Evolutionary conservation across 345 rosid genomes (phyloP), one percentile per base, ranked within the genome.

Genomic region (Fremontodendron californicum): DNA sequence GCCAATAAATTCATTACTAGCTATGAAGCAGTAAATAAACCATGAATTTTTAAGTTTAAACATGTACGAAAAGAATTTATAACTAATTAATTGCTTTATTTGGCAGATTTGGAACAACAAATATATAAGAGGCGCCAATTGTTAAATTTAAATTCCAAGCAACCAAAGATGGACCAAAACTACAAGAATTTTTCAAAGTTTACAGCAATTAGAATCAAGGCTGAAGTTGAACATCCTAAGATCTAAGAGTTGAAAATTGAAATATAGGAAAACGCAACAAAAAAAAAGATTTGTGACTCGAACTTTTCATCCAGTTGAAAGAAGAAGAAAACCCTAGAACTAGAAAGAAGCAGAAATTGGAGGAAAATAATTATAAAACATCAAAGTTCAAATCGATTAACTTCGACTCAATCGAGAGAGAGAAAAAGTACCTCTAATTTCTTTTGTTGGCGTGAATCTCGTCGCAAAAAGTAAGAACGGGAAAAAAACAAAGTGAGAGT

Each of bases 381-480:
- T 49, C 18, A 18, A 6, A 8, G 55, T 35, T 21, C 49, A 23
- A 57, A 21, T 69, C 9, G 49, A 23, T 10, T 21, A 68, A 21
- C 12, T 43, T n/a, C 54, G 37, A 15, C 9, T 45, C 39, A 54
- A 39, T 37, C 42, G 55, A 49, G 29, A 33, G 8, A 52, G 43
- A 5, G 35, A 57, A n/a, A 74, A 21, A 16, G 18, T 43, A 75
- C 77, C 77, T 60, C 45, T 8, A 37, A 61, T 61, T 75, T 48
- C 57, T 58, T 71, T 19, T 18, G 39, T 19, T 31, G 42, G 67
- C 67, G 40, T 62, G 40, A 62, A 31, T 62, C 21, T 31, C 10
- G 9, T 15, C 31, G 4, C 9, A 12, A 29, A 61, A 61, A 15
- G 4, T 1, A 31, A 62, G 66, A 61, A 15, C 0, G 21, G 42